Conservation (phyloP, 305 asterid genomes). For the Fraxinus ornus region DNA sequence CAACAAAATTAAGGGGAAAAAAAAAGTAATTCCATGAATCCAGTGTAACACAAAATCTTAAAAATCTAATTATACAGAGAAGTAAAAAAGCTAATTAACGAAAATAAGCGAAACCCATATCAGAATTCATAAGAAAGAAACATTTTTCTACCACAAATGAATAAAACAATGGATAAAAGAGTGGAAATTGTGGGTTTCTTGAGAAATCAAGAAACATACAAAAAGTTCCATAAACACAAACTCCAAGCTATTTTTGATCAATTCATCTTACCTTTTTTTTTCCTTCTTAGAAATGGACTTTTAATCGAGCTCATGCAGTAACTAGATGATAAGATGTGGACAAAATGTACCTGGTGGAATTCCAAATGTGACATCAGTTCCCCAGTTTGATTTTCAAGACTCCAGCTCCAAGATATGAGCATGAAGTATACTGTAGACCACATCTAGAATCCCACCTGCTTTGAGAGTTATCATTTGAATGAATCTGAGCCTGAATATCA, state of each 20-base stretch:
- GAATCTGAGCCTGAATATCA: no score
- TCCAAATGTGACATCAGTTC: background rate
- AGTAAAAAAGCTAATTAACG: background rate
- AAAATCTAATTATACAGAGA: background rate
- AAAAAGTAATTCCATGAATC: slow-evolving; percentile 15
- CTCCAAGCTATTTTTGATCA: slow-evolving; percentile 1
- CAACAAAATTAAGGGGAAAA: slow-evolving; percentile 11
- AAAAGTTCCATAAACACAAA: background rate
- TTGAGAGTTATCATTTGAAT: background rate
- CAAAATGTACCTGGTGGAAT: slow-evolving; percentile 22
- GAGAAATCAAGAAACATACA: slow-evolving; percentile 20
- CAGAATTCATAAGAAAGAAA: background rate
- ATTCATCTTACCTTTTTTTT: slow-evolving; percentile 5
- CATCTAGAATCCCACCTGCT: slow-evolving; percentile 88
- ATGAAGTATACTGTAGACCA: slow-evolving; percentile 42
- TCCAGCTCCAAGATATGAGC: slow-evolving; percentile 7
- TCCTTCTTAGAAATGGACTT: background rate
- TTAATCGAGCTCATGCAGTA: no score
- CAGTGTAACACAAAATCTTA: slow-evolving; percentile 19
- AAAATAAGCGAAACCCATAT: background rate
- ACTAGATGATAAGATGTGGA: slow-evolving; percentile 1
- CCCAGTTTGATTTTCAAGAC: slow-evolving; percentile 6
- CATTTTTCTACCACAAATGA: background rate
- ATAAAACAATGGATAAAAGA: background rate
- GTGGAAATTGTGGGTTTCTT: background rate